Conservation (phyloP, 176 grass and related monocot genomes). For the Hyparrhenia diplandra region DNA sequence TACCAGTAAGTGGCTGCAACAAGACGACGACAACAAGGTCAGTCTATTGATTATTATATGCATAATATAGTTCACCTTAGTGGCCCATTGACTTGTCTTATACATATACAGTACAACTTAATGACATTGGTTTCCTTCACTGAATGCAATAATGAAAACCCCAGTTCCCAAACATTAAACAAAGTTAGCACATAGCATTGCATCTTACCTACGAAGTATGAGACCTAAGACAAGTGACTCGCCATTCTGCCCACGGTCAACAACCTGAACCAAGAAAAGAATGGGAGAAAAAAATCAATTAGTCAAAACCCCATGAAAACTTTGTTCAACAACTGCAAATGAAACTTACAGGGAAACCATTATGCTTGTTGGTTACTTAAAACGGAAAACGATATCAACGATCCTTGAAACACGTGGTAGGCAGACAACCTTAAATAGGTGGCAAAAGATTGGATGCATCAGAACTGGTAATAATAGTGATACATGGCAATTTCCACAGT, state of each 20-base stretch:
- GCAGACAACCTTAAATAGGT: conserved; percentile 57
- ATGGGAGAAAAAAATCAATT: not conserved
- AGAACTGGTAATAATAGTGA: conserved; percentile 23
- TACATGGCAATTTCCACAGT: not conserved
- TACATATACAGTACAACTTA: not conserved
- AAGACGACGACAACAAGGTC: conserved; percentile 16
- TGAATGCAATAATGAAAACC: not conserved
- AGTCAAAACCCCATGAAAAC: not conserved
- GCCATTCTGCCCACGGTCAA: conserved; percentile 75
- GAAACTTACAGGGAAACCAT: not conserved
- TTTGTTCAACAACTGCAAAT: not conserved
- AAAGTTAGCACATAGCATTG: not conserved
- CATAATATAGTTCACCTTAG: not conserved
- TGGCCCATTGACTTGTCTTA: not conserved
- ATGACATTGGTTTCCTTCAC: not conserved
- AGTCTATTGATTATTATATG: not conserved
- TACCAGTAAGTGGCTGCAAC: conserved; percentile 79
- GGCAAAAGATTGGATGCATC: conserved; percentile 22
- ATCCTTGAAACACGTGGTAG: conserved; percentile 78
- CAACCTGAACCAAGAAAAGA: conserved; percentile 51
- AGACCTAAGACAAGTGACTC: conserved; percentile 91
- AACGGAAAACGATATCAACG: conserved; percentile 66
- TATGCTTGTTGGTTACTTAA: not conserved
- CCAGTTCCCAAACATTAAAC: not conserved
- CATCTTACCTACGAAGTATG: conserved; percentile 87